Conservation (phyloP, 106 monocot species). For the Triglochin maritima region DNA sequence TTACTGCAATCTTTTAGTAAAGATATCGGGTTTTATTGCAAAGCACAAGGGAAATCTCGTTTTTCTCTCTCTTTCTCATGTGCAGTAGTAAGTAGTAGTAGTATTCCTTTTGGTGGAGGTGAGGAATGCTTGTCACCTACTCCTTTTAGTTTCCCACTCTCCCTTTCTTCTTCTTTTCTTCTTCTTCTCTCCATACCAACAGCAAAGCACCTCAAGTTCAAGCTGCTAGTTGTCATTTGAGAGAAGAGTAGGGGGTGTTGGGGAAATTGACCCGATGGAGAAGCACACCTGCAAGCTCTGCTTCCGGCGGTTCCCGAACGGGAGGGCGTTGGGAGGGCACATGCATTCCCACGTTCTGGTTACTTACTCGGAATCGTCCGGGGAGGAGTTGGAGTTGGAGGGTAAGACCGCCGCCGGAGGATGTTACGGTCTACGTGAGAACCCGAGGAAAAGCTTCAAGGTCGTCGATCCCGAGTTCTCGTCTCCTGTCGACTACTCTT, state of each 20-base stretch:
- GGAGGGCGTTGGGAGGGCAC: conserved; percentile 24
- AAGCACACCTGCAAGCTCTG: conserved; percentile 25
- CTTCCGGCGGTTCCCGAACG: conserved; percentile 16
- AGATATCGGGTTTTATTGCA: no score
- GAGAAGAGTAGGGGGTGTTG: neutral
- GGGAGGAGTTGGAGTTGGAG: conserved; percentile 2
- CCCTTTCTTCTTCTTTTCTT: neutral
- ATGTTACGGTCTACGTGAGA: conserved; percentile 17
- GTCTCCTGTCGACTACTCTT: neutral
- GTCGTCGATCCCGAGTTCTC: conserved; percentile 25
- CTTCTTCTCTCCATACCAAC: neutral
- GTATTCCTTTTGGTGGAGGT: no score
- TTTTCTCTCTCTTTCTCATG: no score
- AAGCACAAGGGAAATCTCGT: no score
- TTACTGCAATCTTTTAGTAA: no score
- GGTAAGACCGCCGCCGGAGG: neutral
- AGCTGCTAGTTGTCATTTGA: no score
- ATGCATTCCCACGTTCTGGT: conserved; percentile 17
- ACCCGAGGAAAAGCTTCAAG: conserved; percentile 25
- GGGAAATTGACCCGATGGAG: neutral
- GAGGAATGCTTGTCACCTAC: no score
- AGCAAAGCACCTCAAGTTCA: no score
- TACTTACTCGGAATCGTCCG: no score
- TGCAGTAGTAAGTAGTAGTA: no score
- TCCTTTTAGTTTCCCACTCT: neutral